Base-by-base conservation (phyloP, 1,284 basidiomycete species). In the Takashimella koratensis region DNA sequence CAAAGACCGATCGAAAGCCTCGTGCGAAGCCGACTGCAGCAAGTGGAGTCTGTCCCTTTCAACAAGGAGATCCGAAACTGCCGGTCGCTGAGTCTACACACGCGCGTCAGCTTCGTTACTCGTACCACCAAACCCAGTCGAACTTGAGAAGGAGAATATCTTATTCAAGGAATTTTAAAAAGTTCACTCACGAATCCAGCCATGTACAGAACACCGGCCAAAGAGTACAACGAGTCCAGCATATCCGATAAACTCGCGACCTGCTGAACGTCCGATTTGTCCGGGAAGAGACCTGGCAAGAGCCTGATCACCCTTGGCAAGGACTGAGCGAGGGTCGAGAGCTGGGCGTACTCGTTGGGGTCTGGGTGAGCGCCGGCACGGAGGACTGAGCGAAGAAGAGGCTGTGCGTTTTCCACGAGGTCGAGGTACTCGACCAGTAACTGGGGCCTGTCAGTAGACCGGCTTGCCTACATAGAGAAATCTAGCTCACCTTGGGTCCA, bases 291-390 rank as follows among this genome's bases (percentile, higher is more conserved):
- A 51, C 87, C 85, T 0, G 90, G 88, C 1, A 93, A 75, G 22
- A 86, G 75, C 5, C 80, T 79, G 49, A 92, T 82, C 19, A 90
- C 77, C 62, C 81, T 83, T 1, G 87, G 86, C 43, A 88, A 79
- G 24, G 75, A 77, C 30, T 82, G 80, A 0, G 80, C 76, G 4
- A 90, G 76, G 8, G 82, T 80, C 3, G 86, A 83, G 2, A 88
- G 76, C 59, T 79, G 12, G 74, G 65, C 2, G 74, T 54, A 47
- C 47, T 67, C 63, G 3, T 77, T 58, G 82, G 84, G 63, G 50
- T 65, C 64, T 12, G 58, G 58, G 45, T 60, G 46, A 11, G 51
- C 41, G 16, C 63, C 62, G 2, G 63, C 57, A 13, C 56, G 51
- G 1, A 68, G 50, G 5, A 66, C 62, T 2, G 57, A 54, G 3